Evolutionary conservation across 2,329 filamentous ascomycete genomes (phyloP).

Genomic region (Truncatella angustata): DNA sequence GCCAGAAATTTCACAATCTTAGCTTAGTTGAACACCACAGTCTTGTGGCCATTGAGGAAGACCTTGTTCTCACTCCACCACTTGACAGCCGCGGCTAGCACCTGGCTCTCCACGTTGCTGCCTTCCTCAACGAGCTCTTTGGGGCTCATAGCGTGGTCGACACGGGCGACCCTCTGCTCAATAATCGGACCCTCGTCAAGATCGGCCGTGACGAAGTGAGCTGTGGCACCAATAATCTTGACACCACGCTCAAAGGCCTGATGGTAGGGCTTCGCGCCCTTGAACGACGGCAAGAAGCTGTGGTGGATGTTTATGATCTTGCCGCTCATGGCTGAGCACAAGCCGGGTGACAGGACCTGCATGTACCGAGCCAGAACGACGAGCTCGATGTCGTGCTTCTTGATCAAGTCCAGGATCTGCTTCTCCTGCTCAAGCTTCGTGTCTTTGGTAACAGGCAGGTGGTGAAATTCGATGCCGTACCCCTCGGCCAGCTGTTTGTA

Average conservation of each 20-base stretch:
- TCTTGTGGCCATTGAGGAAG: constrained; percentile 77
- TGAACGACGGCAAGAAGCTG: constrained; percentile 82
- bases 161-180: constrained; percentile 75
- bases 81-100: constrained; percentile 77
- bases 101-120: constrained; percentile 81
- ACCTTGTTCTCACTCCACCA: constrained; percentile 79
- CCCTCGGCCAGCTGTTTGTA: constrained; percentile 65
- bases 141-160: constrained; percentile 73
- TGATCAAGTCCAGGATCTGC: constrained; percentile 68
- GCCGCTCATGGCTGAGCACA: constrained; percentile 78
- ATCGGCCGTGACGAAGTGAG: constrained; percentile 83
- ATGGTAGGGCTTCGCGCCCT: constrained; percentile 81
- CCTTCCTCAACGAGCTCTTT: constrained; percentile 78
- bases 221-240: constrained; percentile 84
- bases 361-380: constrained; percentile 83
- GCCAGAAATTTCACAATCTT: no score
- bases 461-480: constrained; percentile 77
- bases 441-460: constrained; percentile 76
- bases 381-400: constrained; percentile 69
- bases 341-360: constrained; percentile 74
- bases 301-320: constrained; percentile 93
- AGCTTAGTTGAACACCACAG: constrained; percentile 65
- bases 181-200: constrained; percentile 86
- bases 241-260: constrained; percentile 84
- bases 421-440: constrained; percentile 74